Conservation (phyloP, 2,329 filamentous ascomycete species). For the Juglanconis sp. region DNA sequence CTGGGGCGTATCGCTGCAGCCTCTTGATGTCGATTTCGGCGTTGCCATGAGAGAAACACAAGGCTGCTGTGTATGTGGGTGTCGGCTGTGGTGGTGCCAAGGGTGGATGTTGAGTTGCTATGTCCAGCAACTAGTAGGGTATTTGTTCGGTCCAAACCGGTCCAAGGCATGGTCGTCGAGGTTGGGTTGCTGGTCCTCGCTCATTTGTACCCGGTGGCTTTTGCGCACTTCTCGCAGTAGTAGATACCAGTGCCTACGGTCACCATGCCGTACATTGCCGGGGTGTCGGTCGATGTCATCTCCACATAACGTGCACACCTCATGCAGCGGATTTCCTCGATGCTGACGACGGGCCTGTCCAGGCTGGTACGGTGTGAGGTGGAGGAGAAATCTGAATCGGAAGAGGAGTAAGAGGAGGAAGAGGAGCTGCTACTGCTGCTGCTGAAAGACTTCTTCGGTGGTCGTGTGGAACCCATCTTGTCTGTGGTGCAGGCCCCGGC, state of each 20-base stretch:
- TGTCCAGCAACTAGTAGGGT: not conserved
- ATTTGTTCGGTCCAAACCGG: not conserved
- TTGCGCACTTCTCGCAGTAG: constrained; percentile 63
- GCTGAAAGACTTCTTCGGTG: constrained; percentile 34
- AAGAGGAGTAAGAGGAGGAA: constrained; percentile 31
- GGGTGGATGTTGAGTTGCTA: not conserved
- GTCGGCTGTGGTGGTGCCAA: not conserved
- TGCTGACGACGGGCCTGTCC: constrained; percentile 51
- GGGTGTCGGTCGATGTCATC: constrained; percentile 59
- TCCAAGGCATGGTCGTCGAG: not conserved
- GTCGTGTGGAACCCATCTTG: constrained; percentile 32
- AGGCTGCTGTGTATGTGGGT: too few relatives aligned
- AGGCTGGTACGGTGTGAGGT: constrained; percentile 42
- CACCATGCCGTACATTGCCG: constrained; percentile 58
- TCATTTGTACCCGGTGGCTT: constrained; percentile 63
- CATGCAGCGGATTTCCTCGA: constrained; percentile 61
- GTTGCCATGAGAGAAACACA: too few relatives aligned
- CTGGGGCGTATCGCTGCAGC: not conserved
- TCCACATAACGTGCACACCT: constrained; percentile 59
- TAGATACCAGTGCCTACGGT: constrained; percentile 63
- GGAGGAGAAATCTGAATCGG: constrained; percentile 42
- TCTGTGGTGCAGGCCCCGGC: constrained; percentile 5
- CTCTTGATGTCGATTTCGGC: too few relatives aligned
- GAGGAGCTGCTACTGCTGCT: constrained; percentile 40
- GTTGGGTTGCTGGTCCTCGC: not conserved